Evolutionary conservation across 352 stramenopile genomes (phyloP), one percentile per base, ranked within the genome.

Genomic region (Plasmopara viticola): DNA sequence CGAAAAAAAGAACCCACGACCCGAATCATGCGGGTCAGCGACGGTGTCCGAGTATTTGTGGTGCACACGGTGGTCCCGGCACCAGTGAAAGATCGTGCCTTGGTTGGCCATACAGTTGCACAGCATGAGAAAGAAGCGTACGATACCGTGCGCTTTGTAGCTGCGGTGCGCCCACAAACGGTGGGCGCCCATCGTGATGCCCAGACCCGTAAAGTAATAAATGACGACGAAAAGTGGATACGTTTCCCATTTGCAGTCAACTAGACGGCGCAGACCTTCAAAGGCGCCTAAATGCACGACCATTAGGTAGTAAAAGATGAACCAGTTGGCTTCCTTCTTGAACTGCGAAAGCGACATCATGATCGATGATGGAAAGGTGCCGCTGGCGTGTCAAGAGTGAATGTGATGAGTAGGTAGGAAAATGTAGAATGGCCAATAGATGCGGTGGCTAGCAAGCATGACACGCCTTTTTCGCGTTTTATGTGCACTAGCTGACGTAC

Each of bases 1-100:
- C 9, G 97, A 87, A 65, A 98, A 99, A 81, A 99, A 99, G 65
- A 99, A 98, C 40, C 97, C 97, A n/a, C 94, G 82, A 25, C 75
- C 95, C 8, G 97, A 97, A 72, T 99, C 87, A 79, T 99, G 96
- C 42, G 90, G 90, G 54, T 97, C 89, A 4, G 84, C 84, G 15
- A 87, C 72, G 13, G 94, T 98, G 70, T 99, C 95, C 48, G 90
- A 97, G 74, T 98, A 97, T 74, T 99, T 99, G 89, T 99, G 97
- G 74, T 99, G 97, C 29, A 98, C 95, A 49, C 96, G 90, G 79
- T 99, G 97, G 74, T 99, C 97, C 33, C 97, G 90, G 8, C 81
- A 78, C 97, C 97, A 99, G 74, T 99, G 95, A 75, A 95, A 98
- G 65, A 99, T 98, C 30, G 83, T 97, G 53, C 97, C 97, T 73